A percentile compares a stretch with the other conserved stretches of the same genome.
phyloP scores from a whole-genome alignment of 352 stramenopile species.

The Phytophthora melonis region DNA sequence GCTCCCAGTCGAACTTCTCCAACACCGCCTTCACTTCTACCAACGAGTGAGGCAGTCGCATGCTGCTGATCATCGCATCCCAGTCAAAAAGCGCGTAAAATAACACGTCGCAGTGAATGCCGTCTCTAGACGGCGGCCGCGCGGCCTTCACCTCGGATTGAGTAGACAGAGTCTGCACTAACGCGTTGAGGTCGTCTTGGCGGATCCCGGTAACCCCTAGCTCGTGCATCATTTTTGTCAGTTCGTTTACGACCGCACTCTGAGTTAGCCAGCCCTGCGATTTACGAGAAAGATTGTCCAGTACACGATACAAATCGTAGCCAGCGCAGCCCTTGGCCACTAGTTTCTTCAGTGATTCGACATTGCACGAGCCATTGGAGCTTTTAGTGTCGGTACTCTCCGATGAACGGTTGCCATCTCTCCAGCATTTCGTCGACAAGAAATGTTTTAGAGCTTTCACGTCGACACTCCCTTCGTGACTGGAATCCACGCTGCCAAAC shows the following conservation, averaged over 20 bases:
- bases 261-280: constrained; percentile 23
- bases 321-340: constrained; percentile 24
- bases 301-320: constrained; percentile 43
- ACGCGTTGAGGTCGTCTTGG: constrained; percentile 9
- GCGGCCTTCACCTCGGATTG: neutral
- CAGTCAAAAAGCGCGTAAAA: constrained; percentile 65
- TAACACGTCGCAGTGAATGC: constrained; percentile 45
- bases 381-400: neutral
- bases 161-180: constrained; percentile 4
- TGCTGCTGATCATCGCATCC: constrained; percentile 24
- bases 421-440: constrained; percentile 40
- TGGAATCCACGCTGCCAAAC: constrained; percentile 37
- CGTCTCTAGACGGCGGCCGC: neutral
- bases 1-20: constrained; percentile 59
- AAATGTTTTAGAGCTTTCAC: constrained; percentile 41
- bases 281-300: constrained; percentile 14
- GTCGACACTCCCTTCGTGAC: constrained; percentile 31
- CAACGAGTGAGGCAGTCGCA: constrained; percentile 50
- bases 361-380: neutral
- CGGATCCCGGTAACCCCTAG: constrained; percentile 10
- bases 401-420: neutral
- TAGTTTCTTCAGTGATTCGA: constrained; percentile 17
- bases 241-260: constrained; percentile 13
- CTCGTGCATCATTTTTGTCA: constrained; percentile 38
- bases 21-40: constrained; percentile 57